A percentile compares a stretch with the other conserved stretches of the same genome.
Conservation (phyloP, 768 basidiomycete genomes). For the Suillus bovinus region DNA sequence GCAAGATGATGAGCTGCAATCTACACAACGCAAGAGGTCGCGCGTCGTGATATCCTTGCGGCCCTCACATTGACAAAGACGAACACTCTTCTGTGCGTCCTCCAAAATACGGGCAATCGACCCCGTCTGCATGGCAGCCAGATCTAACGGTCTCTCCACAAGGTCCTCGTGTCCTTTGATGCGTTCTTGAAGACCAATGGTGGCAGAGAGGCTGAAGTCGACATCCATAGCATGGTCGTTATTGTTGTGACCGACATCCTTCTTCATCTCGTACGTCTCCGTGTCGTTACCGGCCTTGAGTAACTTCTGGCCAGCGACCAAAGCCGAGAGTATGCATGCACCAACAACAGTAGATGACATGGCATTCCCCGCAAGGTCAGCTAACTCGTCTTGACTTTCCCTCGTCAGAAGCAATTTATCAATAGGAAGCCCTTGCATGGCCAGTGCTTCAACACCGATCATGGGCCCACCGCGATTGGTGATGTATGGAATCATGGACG, state of each 20-base stretch:
- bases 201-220: constrained; percentile 32
- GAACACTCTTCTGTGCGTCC: constrained; percentile 66
- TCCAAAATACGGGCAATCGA: constrained; percentile 58
- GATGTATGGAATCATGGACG: constrained; percentile 95
- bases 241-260: constrained; percentile 35
- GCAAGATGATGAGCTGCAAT: constrained; percentile 82
- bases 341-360: constrained; percentile 99
- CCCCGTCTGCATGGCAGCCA: constrained; percentile 51
- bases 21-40: constrained; percentile 64
- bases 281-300: constrained; percentile 67
- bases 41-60: constrained; percentile 73
- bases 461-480: constrained; percentile 96
- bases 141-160: constrained; percentile 60
- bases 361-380: constrained; percentile 94
- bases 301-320: constrained; percentile 65
- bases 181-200: constrained; percentile 42
- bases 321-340: constrained; percentile 80
- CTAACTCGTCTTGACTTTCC: constrained; percentile 91
- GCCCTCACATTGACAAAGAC: constrained; percentile 92
- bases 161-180: constrained; percentile 77
- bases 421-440: constrained; percentile 92
- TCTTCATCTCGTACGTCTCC: constrained; percentile 68
- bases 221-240: constrained; percentile 50
- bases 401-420: constrained; percentile 90
- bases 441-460: constrained; percentile 89